A percentile compares a stretch with the other conserved stretches of the same genome.
Conservation (phyloP, 148 eudicot genomes). For the Amaranthus cruentus region DNA sequence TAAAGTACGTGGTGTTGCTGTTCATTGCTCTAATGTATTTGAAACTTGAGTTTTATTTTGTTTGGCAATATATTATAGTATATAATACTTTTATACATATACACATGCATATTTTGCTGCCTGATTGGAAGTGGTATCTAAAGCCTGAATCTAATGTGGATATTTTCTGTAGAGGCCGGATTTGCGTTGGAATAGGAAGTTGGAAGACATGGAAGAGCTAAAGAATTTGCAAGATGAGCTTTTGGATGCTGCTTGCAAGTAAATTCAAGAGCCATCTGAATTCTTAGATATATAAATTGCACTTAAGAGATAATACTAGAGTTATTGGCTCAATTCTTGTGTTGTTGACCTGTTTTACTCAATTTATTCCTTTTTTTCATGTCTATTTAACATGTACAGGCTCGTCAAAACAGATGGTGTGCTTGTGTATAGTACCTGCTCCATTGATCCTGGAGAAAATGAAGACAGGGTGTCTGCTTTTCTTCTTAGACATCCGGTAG, state of each 20-base stretch:
- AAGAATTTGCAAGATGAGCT: slow-evolving; percentile 75
- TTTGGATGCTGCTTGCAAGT: slow-evolving; percentile 85
- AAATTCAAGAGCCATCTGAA: slow-evolving; percentile 23
- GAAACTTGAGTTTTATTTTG: background rate
- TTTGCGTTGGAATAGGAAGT: slow-evolving; percentile 89
- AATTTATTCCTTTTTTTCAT: background rate
- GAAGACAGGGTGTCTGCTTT: slow-evolving; percentile 85
- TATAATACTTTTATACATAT: too few species aligned
- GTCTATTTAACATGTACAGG: slow-evolving; percentile 32
- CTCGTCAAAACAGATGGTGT: slow-evolving; percentile 81
- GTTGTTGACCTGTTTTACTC: background rate
- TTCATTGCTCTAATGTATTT: background rate
- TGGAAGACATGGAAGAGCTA: slow-evolving; percentile 89
- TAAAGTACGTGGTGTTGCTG: slow-evolving; percentile 43
- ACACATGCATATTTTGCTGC: too few species aligned
- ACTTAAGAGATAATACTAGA: background rate
- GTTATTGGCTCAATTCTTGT: background rate
- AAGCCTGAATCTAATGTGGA: background rate
- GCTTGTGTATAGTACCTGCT: slow-evolving; percentile 90
- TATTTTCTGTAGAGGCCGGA: slow-evolving; percentile 66
- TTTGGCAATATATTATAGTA: background rate
- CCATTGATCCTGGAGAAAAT: slow-evolving; percentile 89
- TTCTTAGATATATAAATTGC: slow-evolving; percentile 7
- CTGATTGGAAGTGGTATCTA: background rate
- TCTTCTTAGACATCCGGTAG: slow-evolving; percentile 74